Percentiles rank a stretch among this genome's conserved stretches.
phyloP scores from a whole-genome alignment of 164 flowering plant genomes.

The Vitis rupestris region DNA sequence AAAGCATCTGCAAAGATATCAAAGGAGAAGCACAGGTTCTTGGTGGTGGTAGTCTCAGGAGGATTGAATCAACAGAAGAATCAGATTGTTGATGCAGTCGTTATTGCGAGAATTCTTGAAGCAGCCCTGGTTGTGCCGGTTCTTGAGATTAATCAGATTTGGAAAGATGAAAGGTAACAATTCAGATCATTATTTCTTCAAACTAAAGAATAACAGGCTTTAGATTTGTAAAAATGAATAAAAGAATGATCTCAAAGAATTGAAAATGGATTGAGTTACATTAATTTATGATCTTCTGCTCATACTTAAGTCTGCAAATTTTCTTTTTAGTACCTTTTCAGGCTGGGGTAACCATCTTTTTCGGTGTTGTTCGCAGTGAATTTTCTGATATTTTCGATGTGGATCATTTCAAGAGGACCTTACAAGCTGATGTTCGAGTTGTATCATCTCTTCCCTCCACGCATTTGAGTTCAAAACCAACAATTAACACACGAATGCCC shows the following conservation, averaged over 20 bases:
- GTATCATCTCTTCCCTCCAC: slow-evolving; percentile 67
- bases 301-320: too few species aligned
- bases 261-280: too few species aligned
- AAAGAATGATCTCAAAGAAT: too few species aligned
- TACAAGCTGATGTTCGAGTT: slow-evolving; percentile 54
- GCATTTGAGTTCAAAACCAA: slow-evolving; percentile 35
- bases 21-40: slow-evolving; percentile 51
- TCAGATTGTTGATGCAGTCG: slow-evolving; percentile 72
- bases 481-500: slow-evolving; percentile 39
- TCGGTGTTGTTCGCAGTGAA: slow-evolving; percentile 39
- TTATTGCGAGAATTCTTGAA: slow-evolving; percentile 59
- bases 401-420: slow-evolving; percentile 57
- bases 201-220: neutral
- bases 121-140: slow-evolving; percentile 58
- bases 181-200: neutral
- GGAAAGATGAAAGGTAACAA: slow-evolving; percentile 56
- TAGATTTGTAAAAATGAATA: too few species aligned
- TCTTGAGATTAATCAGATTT: slow-evolving; percentile 47
- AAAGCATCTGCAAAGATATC: slow-evolving; percentile 31
- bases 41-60: slow-evolving; percentile 62
- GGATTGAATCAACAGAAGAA: slow-evolving; percentile 63
- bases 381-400: slow-evolving; percentile 67
- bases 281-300: too few species aligned
- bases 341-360: neutral
- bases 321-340: too few species aligned